phyloP scores from a whole-genome alignment of 106 monocot species.

The Allium fistulosum region DNA sequence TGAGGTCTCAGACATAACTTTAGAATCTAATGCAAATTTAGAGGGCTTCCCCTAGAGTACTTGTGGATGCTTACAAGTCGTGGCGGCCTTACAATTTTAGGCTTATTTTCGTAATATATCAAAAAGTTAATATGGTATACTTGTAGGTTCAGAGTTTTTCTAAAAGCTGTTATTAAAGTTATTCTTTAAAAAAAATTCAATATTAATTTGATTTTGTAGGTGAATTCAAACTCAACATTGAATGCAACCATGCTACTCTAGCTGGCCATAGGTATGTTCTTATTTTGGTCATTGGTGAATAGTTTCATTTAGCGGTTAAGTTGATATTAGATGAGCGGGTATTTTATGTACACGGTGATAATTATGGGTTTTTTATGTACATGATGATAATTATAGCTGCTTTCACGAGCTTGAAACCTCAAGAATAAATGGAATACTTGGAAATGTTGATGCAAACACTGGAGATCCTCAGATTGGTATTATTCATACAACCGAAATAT shows the following conservation, averaged over 20 bases:
- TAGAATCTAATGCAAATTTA: neutral
- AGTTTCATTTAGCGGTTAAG: neutral
- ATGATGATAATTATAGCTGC: conserved; percentile 41
- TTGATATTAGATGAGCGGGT: too few relatives aligned
- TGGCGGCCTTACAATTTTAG: neutral
- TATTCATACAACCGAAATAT: neutral
- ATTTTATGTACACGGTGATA: neutral
- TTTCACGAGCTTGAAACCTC: conserved; percentile 98
- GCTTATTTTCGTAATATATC: neutral
- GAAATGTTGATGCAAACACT: conserved; percentile 97
- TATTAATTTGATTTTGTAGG: conserved; percentile 28
- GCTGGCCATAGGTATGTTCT: conserved; percentile 76
- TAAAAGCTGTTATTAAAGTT: neutral
- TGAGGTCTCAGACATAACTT: too few relatives aligned
- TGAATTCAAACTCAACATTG: conserved; percentile 93
- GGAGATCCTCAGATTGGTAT: conserved; percentile 97
- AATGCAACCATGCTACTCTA: conserved; percentile 97
- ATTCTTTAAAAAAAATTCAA: neutral
- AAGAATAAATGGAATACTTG: conserved; percentile 89
- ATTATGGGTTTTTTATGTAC: neutral
- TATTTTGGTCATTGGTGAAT: neutral
- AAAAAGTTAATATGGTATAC: neutral
- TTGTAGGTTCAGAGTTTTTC: neutral
- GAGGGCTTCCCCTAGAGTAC: neutral
- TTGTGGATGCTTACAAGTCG: neutral